Base-by-base conservation (phyloP, 2,329 filamentous ascomycete species). In the Aspergillus ibericus region DNA sequence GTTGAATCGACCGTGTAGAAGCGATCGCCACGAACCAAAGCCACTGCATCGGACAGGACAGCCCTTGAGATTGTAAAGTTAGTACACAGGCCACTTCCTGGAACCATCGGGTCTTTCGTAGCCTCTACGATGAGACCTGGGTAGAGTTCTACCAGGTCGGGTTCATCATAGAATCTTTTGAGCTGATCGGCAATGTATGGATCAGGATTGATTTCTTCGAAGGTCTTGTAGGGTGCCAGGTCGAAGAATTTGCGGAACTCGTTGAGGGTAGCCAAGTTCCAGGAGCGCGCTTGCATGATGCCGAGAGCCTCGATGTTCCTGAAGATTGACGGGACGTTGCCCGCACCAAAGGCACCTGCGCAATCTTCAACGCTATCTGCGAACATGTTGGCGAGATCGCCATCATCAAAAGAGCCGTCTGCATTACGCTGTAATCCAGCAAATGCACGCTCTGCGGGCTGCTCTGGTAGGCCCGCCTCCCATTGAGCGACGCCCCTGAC, bases 291-390 rank as follows among this genome's bases (percentile, higher is more conserved):
- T 63, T 88, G 86, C 16, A 81, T 77, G 52, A 88, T 88, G 8
- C 85, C 85, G 2, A 87, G 78, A 2, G 87, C 78, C 70, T 88
- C 87, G n/a, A 88, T 80, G 1, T 80, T 77, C 65, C 81, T 84
- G 66, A 89, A 81, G 1, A 82, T 79, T 40, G 79, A 79, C 4
- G 86, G 85, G 0, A 88, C 80, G 66, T 83, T 85, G 13, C 80
- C 79, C 2, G 85, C 81, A 1, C 86, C 86, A 63, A 87, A 87
- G 5, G 79, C 77, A 34, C 84, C 84, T 1, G 84, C 83, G 34
- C 83, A 82, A 57, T 88, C 84, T 20, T 88, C 82, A 69, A 87
- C 85, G n/a, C 82, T 77, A 29, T 80, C 78, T 22, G 79, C 80
- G n/a, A 88, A 77, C 15, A 86, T 78, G 1, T 77, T 73, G 1